Conservation (phyloP, 345 rosid species). For the Crucihimalaya himalaica region DNA sequence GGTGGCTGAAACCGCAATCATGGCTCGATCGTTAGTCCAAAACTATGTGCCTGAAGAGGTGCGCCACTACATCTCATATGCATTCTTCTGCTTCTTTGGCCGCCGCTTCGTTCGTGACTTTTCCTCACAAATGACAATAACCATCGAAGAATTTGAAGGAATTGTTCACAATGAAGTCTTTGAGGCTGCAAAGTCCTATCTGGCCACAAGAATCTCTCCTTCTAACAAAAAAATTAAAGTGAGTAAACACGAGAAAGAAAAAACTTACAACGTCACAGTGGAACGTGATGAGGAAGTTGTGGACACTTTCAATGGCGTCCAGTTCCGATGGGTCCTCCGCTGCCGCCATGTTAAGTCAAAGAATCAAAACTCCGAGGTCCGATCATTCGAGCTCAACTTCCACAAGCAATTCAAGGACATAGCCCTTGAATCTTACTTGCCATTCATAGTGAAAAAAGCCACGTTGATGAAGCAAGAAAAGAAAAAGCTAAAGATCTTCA, state of each 20-base stretch:
- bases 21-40: constrained; percentile 48
- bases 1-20: constrained; percentile 52
- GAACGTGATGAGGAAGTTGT: constrained; percentile 56
- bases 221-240: constrained; percentile 45
- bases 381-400: constrained; percentile 58
- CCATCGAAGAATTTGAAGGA: constrained; percentile 53
- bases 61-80: constrained; percentile 35
- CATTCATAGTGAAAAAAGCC: constrained; percentile 51
- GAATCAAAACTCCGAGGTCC: constrained; percentile 37
- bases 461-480: constrained; percentile 42
- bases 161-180: constrained; percentile 49
- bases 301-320: constrained; percentile 55
- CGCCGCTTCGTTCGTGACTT: constrained; percentile 38
- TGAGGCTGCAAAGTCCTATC: constrained; percentile 49
- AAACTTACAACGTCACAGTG: constrained; percentile 46
- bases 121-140: constrained; percentile 50
- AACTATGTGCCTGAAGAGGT: constrained; percentile 49
- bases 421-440: constrained; percentile 56
- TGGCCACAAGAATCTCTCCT: constrained; percentile 46
- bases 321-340: constrained; percentile 54
- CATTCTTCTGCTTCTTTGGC: too few species aligned
- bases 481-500: constrained; percentile 60
- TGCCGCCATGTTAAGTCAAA: constrained; percentile 47
- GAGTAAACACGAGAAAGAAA: constrained; percentile 59
- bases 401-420: constrained; percentile 53